Evolutionary conservation across 1,284 basidiomycete species (phyloP).

Genomic region (Ceratobasidium sp.): DNA sequence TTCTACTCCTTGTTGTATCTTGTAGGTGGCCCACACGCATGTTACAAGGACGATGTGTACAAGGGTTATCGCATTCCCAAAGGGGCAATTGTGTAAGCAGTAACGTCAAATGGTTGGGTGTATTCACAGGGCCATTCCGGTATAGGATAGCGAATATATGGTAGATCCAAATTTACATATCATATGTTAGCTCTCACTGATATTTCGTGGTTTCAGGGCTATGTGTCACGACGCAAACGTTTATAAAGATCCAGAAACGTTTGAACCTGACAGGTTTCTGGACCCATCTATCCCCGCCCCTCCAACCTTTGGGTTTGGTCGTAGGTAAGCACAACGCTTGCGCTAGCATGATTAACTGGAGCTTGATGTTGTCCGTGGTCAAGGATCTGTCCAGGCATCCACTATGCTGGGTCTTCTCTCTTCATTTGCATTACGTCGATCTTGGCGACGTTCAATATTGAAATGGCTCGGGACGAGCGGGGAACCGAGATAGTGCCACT

Average conservation of each 20-base stretch:
- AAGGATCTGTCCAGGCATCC: constrained; percentile 1
- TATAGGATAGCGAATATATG: no score
- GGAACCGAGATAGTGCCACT: not conserved
- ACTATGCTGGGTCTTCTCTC: not conserved
- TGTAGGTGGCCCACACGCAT: constrained; percentile 56
- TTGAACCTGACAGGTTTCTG: not conserved
- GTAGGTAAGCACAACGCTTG: not conserved
- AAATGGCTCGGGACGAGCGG: not conserved
- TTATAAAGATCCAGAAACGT: not conserved
- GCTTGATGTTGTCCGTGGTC: not conserved
- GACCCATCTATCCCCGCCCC: not conserved
- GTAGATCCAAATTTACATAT: no score
- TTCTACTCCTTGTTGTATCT: not conserved
- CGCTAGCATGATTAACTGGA: not conserved
- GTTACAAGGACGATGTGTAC: constrained; percentile 57
- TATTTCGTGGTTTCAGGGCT: no score
- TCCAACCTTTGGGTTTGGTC: not conserved
- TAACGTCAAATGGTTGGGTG: no score
- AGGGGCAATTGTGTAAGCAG: constrained; percentile 49
- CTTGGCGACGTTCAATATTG: constrained; percentile 15
- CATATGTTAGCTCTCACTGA: no score
- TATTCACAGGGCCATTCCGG: no score
- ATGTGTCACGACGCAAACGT: not conserved
- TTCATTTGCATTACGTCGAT: constrained; percentile 6
- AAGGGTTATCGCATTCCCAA: constrained; percentile 58